These are phyloP conservation scores for Cryptomeria japonica DNA, from an alignment of 75 land plant species.

Conservation along the genomic window DNA sequence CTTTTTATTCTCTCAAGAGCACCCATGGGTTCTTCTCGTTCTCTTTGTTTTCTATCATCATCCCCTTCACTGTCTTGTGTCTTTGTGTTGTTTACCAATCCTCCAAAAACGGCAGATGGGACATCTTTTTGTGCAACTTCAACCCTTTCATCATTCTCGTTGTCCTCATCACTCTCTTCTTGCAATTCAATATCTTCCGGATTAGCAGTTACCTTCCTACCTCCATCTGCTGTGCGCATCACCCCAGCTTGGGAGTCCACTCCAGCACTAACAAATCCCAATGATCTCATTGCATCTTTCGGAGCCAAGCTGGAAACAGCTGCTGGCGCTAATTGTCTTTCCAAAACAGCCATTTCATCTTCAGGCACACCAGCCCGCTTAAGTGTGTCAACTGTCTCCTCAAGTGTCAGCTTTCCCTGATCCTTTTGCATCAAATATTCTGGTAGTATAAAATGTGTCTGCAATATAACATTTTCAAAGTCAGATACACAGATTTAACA, in stretches of 20 bases:
- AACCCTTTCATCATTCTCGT: constrained; percentile 43
- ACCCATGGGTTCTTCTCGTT: constrained; percentile 48
- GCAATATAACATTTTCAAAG: constrained; percentile 18
- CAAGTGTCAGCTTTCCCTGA: constrained; percentile 49
- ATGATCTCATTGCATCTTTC: constrained; percentile 29
- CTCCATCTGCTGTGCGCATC: constrained; percentile 15
- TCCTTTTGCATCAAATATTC: constrained; percentile 90
- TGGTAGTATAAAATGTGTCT: constrained; percentile 92
- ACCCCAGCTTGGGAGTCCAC: constrained; percentile 36
- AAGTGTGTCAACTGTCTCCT: constrained; percentile 72
- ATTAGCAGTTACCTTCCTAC: constrained; percentile 26
- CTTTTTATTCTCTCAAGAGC: constrained; percentile 86
- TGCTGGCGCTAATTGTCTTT: constrained; percentile 68
- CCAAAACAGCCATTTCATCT: constrained; percentile 95
- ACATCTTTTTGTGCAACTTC: constrained; percentile 69
- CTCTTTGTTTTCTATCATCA: constrained; percentile 22
- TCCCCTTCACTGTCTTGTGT: constrained; percentile 18
- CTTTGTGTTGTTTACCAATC: constrained; percentile 42
- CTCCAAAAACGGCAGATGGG: constrained; percentile 85
- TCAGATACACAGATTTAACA: constrained; percentile 1
- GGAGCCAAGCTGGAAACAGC: constrained; percentile 13
- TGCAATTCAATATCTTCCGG: constrained; percentile 72
- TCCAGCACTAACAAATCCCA: constrained; percentile 82
- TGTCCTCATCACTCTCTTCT: constrained; percentile 60
- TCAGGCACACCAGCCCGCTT: constrained; percentile 77